phyloP scores from a whole-genome alignment of 345 rosid genomes.

The Draba incana region DNA sequence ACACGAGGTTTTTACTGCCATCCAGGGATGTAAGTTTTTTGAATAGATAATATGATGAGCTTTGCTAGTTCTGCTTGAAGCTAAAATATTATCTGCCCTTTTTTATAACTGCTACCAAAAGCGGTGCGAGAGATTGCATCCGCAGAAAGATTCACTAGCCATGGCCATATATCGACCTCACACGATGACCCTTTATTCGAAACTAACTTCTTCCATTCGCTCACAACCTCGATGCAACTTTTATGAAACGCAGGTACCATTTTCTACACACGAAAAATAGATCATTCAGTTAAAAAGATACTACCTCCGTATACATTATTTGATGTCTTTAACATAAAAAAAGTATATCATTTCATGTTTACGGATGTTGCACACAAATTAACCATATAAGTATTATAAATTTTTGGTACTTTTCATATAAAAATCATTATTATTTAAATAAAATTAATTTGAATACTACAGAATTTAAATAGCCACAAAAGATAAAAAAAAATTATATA shows the following conservation, averaged over 20 bases:
- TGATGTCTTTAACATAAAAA: too few species aligned
- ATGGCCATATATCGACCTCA: constrained; percentile 50
- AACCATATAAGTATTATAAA: too few species aligned
- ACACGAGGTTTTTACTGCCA: constrained; percentile 46
- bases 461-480: too few species aligned
- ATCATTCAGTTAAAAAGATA: too few species aligned
- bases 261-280: constrained; percentile 13
- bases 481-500: too few species aligned
- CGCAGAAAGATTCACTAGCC: constrained; percentile 41
- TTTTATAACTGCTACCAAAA: constrained; percentile 73
- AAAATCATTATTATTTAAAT: too few species aligned
- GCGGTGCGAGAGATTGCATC: constrained; percentile 56
- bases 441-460: too few species aligned
- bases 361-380: too few species aligned
- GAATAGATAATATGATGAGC: constrained; percentile 36
- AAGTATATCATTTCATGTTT: too few species aligned
- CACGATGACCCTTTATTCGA: constrained; percentile 20
- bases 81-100: constrained; percentile 63
- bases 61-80: constrained; percentile 48
- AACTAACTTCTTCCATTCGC: constrained; percentile 38
- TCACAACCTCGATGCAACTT: constrained; percentile 40
- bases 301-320: too few species aligned
- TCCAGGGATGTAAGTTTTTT: constrained; percentile 53
- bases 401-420: too few species aligned
- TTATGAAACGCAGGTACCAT: constrained; percentile 44